Percentiles rank a stretch among this genome's conserved stretches.
phyloP scores from a whole-genome alignment of 805 yeast genomes.

The Cyberlindnera xishuangbannaensis region DNA sequence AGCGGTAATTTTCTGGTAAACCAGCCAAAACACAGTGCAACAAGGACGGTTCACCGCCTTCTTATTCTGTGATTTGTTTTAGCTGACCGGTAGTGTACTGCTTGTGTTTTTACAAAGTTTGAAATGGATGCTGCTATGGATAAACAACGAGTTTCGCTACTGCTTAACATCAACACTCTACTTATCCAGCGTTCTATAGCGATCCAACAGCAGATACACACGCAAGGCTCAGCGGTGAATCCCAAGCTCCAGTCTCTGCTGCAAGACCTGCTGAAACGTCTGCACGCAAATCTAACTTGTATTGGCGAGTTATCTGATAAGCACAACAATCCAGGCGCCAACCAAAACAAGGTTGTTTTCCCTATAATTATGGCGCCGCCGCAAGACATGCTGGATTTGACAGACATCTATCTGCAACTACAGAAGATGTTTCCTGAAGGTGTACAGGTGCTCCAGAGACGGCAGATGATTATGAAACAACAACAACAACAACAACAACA shows the following conservation, averaged over 20 bases:
- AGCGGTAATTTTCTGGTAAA: no score
- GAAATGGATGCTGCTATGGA: constrained; percentile 20
- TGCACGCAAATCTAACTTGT: constrained; percentile 26
- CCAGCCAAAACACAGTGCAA: no score
- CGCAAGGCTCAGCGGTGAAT: constrained; percentile 11
- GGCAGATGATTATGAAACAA: constrained; percentile 13
- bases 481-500: no score
- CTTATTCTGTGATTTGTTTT: constrained; percentile 4
- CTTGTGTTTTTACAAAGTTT: not conserved
- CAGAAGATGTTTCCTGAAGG: constrained; percentile 26
- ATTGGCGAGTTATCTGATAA: constrained; percentile 25
- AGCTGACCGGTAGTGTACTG: no score
- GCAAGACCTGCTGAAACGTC: constrained; percentile 23
- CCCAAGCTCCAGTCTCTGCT: constrained; percentile 18
- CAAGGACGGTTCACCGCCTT: no score
- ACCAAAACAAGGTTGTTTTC: constrained; percentile 14
- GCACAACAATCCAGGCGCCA: constrained; percentile 14
- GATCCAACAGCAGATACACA: constrained; percentile 21
- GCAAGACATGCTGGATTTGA: constrained; percentile 22
- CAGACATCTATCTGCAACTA: constrained; percentile 19
- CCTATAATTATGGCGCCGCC: constrained; percentile 24
- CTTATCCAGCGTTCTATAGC: constrained; percentile 22
- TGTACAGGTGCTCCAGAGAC: constrained; percentile 18
- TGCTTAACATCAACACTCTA: constrained; percentile 22
- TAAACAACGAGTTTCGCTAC: constrained; percentile 20